Base-by-base conservation (phyloP, 768 basidiomycete genomes). In the Phylloporus scabripes region DNA sequence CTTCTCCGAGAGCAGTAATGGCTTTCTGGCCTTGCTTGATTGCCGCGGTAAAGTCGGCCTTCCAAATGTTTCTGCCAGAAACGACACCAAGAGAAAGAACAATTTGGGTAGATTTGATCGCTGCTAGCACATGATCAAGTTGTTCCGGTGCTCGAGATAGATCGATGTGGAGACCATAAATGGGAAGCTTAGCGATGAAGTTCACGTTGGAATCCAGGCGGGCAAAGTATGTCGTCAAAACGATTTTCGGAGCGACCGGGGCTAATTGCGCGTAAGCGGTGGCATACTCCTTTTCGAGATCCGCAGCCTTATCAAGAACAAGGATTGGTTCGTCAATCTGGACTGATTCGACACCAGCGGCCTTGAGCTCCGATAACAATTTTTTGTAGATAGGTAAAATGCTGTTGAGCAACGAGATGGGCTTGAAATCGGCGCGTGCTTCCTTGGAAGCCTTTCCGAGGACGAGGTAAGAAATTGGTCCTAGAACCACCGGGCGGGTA, bases 21-120 rank as follows among this genome's bases (percentile, higher is more conserved):
- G 91, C 93, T 69, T 84, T 87, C 74, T 94, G 85, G 48, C 80
- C 90, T 41, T 81, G 72, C 67, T 85, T 84, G 72, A 93, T 79
- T 50, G 91, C 85, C 47, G 81, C 83, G 55, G 77, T 74, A 60
- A 98, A 85, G 72, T 98, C 94, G 54, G 82, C 86, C 83, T 98
- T 99, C 96, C 96, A 99, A 76, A 99, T 91, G 79, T 97, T 97
- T 67, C 96, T 92, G 47, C 96, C 96, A 39, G 96, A 98, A 56
- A 99, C 89, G 53, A 97, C 69, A 72, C 96, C 96, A 54, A 98
- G 84, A 34, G 96, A 98, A 45, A 99, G 80, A 55, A 85, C 64
- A 54, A 92, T 78, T 62, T 70, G 72, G 57, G 92, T 94, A 54
- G 79, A 66, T 78, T 93, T 96, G 70, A 97, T 67, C 49, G 92